Evolutionary conservation across 371 early-diverging fungal species (phyloP).

Genomic region (Mucor lusitanicus): DNA sequence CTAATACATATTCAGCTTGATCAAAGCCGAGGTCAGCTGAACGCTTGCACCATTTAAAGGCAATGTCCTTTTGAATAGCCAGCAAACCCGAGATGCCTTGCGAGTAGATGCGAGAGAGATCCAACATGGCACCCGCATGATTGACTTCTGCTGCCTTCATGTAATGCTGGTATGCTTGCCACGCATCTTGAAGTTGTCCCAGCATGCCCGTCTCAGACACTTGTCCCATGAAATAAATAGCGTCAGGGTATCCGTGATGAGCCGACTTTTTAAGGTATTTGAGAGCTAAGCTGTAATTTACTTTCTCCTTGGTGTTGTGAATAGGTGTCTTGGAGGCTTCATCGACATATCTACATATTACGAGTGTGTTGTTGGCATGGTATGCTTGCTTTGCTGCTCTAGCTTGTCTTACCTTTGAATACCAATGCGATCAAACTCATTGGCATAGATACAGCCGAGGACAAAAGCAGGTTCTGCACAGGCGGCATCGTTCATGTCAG

Average conservation of each 20-base stretch:
- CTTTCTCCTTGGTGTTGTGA: not conserved
- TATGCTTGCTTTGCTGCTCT: not conserved
- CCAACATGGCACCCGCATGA: constrained; percentile 41
- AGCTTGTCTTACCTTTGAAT: constrained; percentile 19
- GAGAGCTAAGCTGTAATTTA: constrained; percentile 17
- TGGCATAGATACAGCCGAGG: constrained; percentile 36
- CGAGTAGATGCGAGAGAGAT: constrained; percentile 31
- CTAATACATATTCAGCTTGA: constrained; percentile 43
- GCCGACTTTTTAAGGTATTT: constrained; percentile 38
- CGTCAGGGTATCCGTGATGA: constrained; percentile 25
- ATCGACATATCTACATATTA: not conserved
- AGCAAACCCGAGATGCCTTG: constrained; percentile 32
- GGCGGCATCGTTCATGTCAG: constrained; percentile 23
- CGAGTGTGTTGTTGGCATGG: not conserved
- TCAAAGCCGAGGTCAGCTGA: constrained; percentile 37
- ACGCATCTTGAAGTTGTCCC: constrained; percentile 19
- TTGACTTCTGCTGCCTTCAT: constrained; percentile 41
- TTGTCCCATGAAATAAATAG: constrained; percentile 25
- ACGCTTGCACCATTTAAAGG: constrained; percentile 44
- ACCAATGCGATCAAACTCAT: constrained; percentile 31
- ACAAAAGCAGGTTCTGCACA: constrained; percentile 42
- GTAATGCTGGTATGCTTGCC: constrained; percentile 35
- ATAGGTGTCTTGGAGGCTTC: constrained; percentile 12
- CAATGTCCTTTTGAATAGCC: constrained; percentile 23
- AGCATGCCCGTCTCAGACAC: constrained; percentile 27